phyloP scores from a whole-genome alignment of 1,139 yeast genomes.

The Yamadazyma spencermartinsiae region DNA sequence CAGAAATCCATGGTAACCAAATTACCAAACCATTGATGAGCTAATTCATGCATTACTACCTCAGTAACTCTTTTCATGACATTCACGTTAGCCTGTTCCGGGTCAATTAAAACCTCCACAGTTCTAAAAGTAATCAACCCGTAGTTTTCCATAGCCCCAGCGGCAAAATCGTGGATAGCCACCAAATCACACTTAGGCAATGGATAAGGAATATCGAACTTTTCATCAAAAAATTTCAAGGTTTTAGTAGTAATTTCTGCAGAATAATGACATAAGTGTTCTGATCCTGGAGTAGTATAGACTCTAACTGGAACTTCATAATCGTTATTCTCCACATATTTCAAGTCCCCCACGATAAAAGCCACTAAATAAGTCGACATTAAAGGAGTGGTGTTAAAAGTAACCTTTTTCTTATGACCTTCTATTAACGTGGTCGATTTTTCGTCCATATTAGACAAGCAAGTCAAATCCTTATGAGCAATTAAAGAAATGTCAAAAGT shows the following conservation, averaged over 20 bases:
- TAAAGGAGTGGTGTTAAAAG: slow-evolving; percentile 57
- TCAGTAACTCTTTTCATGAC: slow-evolving; percentile 56
- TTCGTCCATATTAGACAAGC: slow-evolving; percentile 80
- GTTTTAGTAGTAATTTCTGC: slow-evolving; percentile 54
- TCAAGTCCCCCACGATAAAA: slow-evolving; percentile 76
- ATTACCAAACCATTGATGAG: slow-evolving; percentile 92
- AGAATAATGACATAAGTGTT: slow-evolving; percentile 49
- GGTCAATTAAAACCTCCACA: slow-evolving; percentile 52
- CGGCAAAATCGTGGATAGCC: slow-evolving; percentile 58
- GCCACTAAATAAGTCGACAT: slow-evolving; percentile 83
- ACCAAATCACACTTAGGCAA: slow-evolving; percentile 59
- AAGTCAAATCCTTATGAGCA: slow-evolving; percentile 59
- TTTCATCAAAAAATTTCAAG: slow-evolving; percentile 49
- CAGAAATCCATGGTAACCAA: slow-evolving; percentile 94
- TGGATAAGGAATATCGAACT: slow-evolving; percentile 59
- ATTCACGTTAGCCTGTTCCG: slow-evolving; percentile 41
- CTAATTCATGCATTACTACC: slow-evolving; percentile 60
- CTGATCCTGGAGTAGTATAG: slow-evolving; percentile 55
- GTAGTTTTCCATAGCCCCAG: slow-evolving; percentile 66
- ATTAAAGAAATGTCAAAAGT: slow-evolving; percentile 67
- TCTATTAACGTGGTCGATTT: slow-evolving; percentile 46
- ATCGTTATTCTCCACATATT: slow-evolving; percentile 61
- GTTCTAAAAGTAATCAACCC: slow-evolving; percentile 58
- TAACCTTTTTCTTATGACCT: slow-evolving; percentile 52
- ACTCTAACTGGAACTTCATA: slow-evolving; percentile 66